Evolutionary conservation across 129 eudicot species (phyloP).

Genomic region (Flaveria linearis): DNA sequence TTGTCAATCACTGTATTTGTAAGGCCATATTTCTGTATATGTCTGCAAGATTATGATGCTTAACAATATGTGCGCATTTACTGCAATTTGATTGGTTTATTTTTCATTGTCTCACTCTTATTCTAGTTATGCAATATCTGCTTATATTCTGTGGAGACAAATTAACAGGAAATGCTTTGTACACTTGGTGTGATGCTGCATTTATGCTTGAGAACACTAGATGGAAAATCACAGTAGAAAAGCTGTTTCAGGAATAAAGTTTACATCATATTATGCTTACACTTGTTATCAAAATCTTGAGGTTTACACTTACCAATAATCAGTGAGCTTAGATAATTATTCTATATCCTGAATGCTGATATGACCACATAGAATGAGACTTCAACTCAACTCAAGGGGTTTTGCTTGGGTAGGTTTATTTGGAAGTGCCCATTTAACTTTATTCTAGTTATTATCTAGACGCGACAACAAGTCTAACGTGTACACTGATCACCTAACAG

Average conservation of each 20-base stretch:
- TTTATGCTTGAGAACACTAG: conserved; percentile 37
- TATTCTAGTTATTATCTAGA: background rate
- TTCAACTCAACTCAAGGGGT: conserved; percentile 13
- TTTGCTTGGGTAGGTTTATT: conserved; percentile 32
- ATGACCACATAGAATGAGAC: conserved; percentile 24
- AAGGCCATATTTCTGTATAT: conserved; percentile 4
- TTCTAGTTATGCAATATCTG: conserved; percentile 15
- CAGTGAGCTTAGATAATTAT: conserved; percentile 14
- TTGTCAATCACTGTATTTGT: background rate
- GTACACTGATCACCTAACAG: background rate
- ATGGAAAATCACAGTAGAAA: conserved; percentile 24
- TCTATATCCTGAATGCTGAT: conserved; percentile 19
- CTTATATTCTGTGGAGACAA: conserved; percentile 22
- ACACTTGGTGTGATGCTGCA: conserved; percentile 41
- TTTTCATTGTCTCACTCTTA: background rate
- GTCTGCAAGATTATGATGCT: background rate
- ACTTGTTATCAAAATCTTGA: conserved; percentile 18
- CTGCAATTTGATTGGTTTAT: background rate
- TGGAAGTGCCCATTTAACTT: conserved; percentile 2
- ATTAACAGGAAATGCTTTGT: conserved; percentile 26
- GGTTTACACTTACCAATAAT: conserved; percentile 12
- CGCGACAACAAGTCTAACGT: background rate
- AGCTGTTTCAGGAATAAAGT: conserved; percentile 37
- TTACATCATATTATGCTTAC: conserved; percentile 46
- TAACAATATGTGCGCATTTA: background rate